Conservation (phyloP, 2,329 filamentous ascomycete species). For the Lasiodiplodia sp. region DNA sequence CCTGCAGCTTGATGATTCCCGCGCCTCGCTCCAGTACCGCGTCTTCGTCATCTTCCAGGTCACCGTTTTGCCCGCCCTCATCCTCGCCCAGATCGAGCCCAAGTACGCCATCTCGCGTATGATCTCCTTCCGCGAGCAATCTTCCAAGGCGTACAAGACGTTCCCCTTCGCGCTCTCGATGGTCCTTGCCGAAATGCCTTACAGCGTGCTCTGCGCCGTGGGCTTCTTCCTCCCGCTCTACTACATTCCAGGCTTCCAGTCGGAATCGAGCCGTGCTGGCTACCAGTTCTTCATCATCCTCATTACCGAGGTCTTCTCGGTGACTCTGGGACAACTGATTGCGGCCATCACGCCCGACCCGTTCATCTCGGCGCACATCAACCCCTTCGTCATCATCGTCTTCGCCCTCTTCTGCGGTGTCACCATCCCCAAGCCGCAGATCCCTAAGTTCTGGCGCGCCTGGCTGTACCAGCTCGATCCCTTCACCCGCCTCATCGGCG, state of each 20-base stretch:
- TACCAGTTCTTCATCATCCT: conserved; percentile 89
- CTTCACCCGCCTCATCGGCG: conserved; percentile 81
- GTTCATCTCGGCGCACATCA: conserved; percentile 80
- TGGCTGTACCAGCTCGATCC: conserved; percentile 87
- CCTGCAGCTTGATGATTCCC: conserved; percentile 77
- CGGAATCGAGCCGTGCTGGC: conserved; percentile 70
- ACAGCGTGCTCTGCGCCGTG: conserved; percentile 80
- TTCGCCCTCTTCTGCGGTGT: conserved; percentile 90
- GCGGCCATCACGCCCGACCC: conserved; percentile 79
- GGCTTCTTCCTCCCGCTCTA: conserved; percentile 84
- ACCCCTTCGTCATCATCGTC: conserved; percentile 82
- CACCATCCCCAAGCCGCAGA: conserved; percentile 78
- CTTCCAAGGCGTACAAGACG: conserved; percentile 84
- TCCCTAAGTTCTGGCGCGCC: conserved; percentile 77
- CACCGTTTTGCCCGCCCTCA: conserved; percentile 81
- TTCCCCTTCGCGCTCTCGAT: conserved; percentile 80
- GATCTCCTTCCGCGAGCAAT: conserved; percentile 85
- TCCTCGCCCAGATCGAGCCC: conserved; percentile 83
- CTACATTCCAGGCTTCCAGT: conserved; percentile 79
- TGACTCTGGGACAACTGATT: conserved; percentile 76
- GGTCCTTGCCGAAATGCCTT: conserved; percentile 84
- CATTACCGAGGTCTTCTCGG: conserved; percentile 82
- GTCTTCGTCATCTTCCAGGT: conserved; percentile 92
- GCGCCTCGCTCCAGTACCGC: conserved; percentile 79
- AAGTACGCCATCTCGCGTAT: conserved; percentile 82